These are phyloP conservation scores for Fomitopsis serialis DNA, from an alignment of 768 basidiomycete species.

Conservation along the genomic window DNA sequence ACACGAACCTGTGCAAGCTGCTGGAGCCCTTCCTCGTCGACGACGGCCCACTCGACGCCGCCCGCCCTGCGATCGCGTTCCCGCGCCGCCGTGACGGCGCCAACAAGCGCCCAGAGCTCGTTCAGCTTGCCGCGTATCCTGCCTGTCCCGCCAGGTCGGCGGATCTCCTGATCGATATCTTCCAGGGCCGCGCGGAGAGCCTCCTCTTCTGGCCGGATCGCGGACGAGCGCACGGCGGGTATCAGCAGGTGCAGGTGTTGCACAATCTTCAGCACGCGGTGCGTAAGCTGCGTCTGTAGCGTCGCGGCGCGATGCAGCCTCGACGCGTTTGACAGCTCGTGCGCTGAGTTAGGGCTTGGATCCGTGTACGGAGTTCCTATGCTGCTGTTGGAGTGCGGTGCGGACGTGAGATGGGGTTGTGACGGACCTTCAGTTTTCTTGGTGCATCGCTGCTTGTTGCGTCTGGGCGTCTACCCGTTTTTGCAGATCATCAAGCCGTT, in stretches of 20 bases:
- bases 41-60: constrained; percentile 70
- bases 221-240: constrained; percentile 66
- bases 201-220: constrained; percentile 80
- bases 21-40: constrained; percentile 77
- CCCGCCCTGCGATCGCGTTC: constrained; percentile 46
- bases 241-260: constrained; percentile 79
- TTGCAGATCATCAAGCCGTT: constrained; percentile 80
- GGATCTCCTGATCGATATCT: constrained; percentile 69
- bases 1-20: constrained; percentile 64
- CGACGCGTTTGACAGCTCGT: constrained; percentile 61
- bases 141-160: constrained; percentile 43
- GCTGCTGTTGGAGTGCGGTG: neutral
- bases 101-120: constrained; percentile 82
- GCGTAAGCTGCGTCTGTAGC: constrained; percentile 63
- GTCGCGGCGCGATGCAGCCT: constrained; percentile 59
- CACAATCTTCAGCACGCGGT: constrained; percentile 62
- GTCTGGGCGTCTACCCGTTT: constrained; percentile 74
- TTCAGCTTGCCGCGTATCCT: constrained; percentile 69
- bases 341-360: constrained; percentile 56
- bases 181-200: constrained; percentile 64
- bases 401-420: neutral
- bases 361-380: constrained; percentile 61
- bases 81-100: constrained; percentile 56
- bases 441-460: constrained; percentile 58
- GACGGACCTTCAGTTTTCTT: constrained; percentile 52